phyloP scores from a whole-genome alignment of 2,329 filamentous ascomycete genomes.

The Phaeomoniella chlamydospora region DNA sequence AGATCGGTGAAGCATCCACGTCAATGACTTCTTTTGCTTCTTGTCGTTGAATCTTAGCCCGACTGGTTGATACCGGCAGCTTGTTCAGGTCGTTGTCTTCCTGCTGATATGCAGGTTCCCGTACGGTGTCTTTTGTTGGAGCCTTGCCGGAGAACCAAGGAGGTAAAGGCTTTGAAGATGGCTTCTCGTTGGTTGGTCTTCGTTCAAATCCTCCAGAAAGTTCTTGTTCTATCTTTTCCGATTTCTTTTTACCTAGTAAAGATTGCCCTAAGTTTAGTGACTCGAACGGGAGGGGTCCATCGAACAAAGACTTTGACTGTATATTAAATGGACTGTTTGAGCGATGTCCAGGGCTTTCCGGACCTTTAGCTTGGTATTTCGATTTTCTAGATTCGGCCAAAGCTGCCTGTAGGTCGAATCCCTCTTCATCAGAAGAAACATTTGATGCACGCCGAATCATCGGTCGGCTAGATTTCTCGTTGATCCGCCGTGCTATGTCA shows the following conservation, averaged over 20 bases:
- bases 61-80: constrained; percentile 20
- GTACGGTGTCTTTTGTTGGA: constrained; percentile 12
- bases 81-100: constrained; percentile 36
- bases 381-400: constrained; percentile 56
- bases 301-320: constrained; percentile 34
- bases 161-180: constrained; percentile 20
- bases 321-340: constrained; percentile 12
- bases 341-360: constrained; percentile 4
- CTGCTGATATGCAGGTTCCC: constrained; percentile 21
- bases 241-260: constrained; percentile 35
- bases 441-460: neutral
- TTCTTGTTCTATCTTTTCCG: constrained; percentile 36
- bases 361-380: constrained; percentile 27
- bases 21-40: constrained; percentile 23
- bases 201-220: constrained; percentile 53
- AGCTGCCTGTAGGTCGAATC: constrained; percentile 63
- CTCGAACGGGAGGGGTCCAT: constrained; percentile 80
- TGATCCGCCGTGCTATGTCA: constrained; percentile 60
- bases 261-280: constrained; percentile 57
- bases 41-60: constrained; percentile 12
- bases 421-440: constrained; percentile 40
- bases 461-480: constrained; percentile 46
- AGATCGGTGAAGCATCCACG: constrained; percentile 17
- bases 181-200: constrained; percentile 20
- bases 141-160: constrained; percentile 29